Evolutionary conservation across 257 asterid genomes (phyloP).

Genomic region (Haberlea rhodopensis): DNA sequence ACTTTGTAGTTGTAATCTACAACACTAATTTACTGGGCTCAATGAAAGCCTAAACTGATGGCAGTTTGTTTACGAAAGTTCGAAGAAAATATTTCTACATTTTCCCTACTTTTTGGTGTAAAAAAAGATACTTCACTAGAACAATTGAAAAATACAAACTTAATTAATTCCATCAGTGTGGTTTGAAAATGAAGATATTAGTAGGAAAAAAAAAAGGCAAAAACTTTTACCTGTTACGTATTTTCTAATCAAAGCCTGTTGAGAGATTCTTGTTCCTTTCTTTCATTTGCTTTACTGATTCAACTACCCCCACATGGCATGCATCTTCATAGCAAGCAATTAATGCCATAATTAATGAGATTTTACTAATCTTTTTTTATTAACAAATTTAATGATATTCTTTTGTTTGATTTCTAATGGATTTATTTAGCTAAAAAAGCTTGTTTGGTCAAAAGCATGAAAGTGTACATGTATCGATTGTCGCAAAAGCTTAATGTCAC

Average conservation of each 20-base stretch:
- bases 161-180: no score
- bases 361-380: conserved; percentile 18
- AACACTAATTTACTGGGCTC: no score
- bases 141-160: no score
- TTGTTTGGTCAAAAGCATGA: conserved; percentile 19
- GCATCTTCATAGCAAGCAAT: conserved; percentile 31
- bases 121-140: no score
- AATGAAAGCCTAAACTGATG: no score
- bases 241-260: conserved; percentile 38
- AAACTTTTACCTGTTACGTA: conserved; percentile 23
- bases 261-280: conserved; percentile 27
- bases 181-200: no score
- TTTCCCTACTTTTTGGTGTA: no score
- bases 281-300: conserved; percentile 28
- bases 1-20: no score
- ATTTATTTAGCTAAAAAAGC: conserved; percentile 13
- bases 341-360: conserved; percentile 25
- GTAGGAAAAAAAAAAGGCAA: conserved; percentile 28
- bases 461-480: neutral
- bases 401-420: conserved; percentile 36
- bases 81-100: no score
- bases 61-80: no score
- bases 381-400: conserved; percentile 11
- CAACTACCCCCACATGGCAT: conserved; percentile 40
- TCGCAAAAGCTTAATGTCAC: conserved; percentile 5